These are phyloP conservation scores for Auricularia sp. DNA, from an alignment of 768 basidiomycete species.

Conservation along the genomic window DNA sequence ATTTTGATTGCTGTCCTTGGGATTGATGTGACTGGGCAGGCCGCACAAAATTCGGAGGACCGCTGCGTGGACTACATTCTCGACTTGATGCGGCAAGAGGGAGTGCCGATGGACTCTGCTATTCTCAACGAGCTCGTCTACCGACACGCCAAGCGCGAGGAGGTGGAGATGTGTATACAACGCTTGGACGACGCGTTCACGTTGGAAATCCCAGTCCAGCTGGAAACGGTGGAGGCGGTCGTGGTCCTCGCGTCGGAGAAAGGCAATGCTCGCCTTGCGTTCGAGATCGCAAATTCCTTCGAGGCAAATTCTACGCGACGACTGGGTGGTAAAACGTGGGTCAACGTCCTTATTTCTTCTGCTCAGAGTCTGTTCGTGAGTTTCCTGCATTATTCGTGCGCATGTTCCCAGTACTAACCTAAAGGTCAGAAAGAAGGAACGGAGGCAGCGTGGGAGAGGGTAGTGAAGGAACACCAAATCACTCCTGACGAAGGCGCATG, in stretches of 20 bases:
- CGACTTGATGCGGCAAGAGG: constrained; percentile 42
- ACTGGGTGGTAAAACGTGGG: constrained; percentile 49
- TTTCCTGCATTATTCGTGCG: constrained; percentile 9
- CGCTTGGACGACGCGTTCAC: constrained; percentile 48
- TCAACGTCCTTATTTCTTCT: constrained; percentile 53
- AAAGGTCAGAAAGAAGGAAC: constrained; percentile 54
- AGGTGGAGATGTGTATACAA: constrained; percentile 58
- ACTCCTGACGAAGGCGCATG: constrained; percentile 69
- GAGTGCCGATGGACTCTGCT: constrained; percentile 37
- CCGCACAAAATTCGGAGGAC: constrained; percentile 17
- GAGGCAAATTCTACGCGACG: constrained; percentile 45
- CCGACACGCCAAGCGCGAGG: constrained; percentile 33
- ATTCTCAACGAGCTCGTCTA: constrained; percentile 47
- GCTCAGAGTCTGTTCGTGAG: constrained; percentile 61
- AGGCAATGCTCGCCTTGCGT: constrained; percentile 53
- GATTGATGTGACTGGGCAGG: constrained; percentile 17
- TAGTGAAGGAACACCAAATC: constrained; percentile 40
- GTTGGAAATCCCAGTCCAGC: constrained; percentile 38
- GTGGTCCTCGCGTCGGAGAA: constrained; percentile 43
- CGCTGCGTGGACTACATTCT: constrained; percentile 31
- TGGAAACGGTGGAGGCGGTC: constrained; percentile 39
- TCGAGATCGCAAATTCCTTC: constrained; percentile 56
- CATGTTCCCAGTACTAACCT: background rate
- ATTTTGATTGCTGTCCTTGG: constrained; percentile 15
- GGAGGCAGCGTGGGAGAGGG: constrained; percentile 46